These are phyloP conservation scores for Eucalyptus tenuipes DNA, from an alignment of 345 rosid genomes.

Conservation along the genomic window DNA sequence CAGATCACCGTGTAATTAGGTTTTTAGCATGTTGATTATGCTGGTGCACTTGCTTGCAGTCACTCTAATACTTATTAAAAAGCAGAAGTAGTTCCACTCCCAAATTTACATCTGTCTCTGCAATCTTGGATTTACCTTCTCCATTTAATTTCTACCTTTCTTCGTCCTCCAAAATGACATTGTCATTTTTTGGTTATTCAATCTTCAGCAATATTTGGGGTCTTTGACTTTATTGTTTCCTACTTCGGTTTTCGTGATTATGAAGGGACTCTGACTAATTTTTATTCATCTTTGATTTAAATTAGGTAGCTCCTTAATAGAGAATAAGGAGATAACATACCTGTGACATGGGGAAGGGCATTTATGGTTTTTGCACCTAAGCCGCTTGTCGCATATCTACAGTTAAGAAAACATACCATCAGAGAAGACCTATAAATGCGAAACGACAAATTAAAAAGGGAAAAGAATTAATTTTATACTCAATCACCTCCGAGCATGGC, in stretches of 20 bases:
- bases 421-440: background rate
- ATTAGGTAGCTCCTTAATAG: background rate
- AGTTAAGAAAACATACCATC: constrained; percentile 1
- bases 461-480: background rate
- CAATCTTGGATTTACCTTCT: background rate
- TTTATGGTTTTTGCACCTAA: constrained; percentile 82
- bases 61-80: background rate
- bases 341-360: constrained; percentile 88
- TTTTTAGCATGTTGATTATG: background rate
- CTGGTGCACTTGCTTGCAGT: background rate
- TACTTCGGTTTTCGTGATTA: background rate
- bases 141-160: background rate
- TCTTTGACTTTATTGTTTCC: background rate
- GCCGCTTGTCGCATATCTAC: constrained; percentile 73
- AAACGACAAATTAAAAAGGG: background rate
- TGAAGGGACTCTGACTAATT: background rate
- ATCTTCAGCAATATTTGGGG: background rate
- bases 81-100: background rate
- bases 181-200: background rate
- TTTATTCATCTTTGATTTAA: background rate
- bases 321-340: constrained; percentile 19
- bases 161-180: background rate
- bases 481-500: constrained; percentile 70
- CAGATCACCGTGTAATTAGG: background rate
- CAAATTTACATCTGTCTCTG: background rate